These are phyloP conservation scores for Gomphus bonarii DNA, from an alignment of 1,284 basidiomycete genomes.

Conservation along the genomic window DNA sequence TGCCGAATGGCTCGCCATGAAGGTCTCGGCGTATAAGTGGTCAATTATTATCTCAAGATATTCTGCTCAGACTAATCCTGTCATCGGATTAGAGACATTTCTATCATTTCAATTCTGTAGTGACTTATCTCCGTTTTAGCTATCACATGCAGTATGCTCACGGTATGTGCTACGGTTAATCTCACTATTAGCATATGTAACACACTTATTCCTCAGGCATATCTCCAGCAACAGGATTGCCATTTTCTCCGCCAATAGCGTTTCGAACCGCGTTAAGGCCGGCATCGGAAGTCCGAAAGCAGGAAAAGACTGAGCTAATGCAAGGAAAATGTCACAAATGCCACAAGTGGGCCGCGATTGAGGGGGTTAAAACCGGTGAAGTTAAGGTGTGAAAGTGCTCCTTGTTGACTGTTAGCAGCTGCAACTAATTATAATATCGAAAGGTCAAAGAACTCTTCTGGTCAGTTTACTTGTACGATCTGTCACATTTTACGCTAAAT, in stretches of 20 bases:
- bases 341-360: constrained; percentile 55
- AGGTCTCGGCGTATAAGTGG: constrained; percentile 77
- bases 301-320: constrained; percentile 45
- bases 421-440: not conserved
- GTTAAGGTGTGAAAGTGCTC: constrained; percentile 39
- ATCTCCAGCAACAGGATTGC: constrained; percentile 46
- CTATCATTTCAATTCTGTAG: not conserved
- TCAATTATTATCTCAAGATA: constrained; percentile 16
- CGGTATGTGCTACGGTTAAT: constrained; percentile 31
- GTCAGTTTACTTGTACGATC: constrained; percentile 26
- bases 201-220: constrained; percentile 34
- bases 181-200: constrained; percentile 2
- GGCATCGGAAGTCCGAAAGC: constrained; percentile 33
- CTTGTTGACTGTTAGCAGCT: not conserved
- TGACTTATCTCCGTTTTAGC: constrained; percentile 23
- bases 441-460: constrained; percentile 68
- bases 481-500: not conserved
- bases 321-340: constrained; percentile 73
- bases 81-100: not conserved
- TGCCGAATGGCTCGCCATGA: constrained; percentile 63
- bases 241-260: constrained; percentile 64
- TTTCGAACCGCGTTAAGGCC: constrained; percentile 42
- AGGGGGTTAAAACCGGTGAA: constrained; percentile 61
- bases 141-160: constrained; percentile 76
- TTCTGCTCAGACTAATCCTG: not conserved